Base-by-base conservation (phyloP, 805 yeast species). In the Zygotorulaspora florentina region DNA sequence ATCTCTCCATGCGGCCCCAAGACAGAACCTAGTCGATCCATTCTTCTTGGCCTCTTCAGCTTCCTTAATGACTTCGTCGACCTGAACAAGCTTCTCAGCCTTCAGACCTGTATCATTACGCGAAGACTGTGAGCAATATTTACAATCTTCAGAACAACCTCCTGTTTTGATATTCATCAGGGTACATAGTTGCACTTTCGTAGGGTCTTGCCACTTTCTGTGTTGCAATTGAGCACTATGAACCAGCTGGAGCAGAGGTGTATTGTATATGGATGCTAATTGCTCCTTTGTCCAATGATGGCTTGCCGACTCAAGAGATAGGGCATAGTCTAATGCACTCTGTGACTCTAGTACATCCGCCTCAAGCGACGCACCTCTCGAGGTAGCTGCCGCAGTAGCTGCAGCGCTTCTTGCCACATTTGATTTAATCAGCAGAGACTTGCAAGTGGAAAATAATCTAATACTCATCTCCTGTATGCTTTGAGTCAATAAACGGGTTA, bases 1-100 rank as follows among this genome's bases (percentile, higher is more conserved):
- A 50, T 84, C 91, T 61, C 93, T 74, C 93, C 91, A 86, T 2
- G 93, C 93, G 9, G 91, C 87, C 39, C 93, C 93, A 81, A 85
- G 77, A 60, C 93, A 85, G 59, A 85, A 85, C 52, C 93, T 71
- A 0, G 93, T 85, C 1, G 85, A 75, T 0, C 91, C 91, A 52
- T 84, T 83, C 5, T 55, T 68, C 55, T 82, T 81, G 10, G 93
- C 90, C 42, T 72, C 74, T 43, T 65, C 68, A 1, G 93, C 93
- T 27, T 79, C 82, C 41, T 67, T 71, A 54, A 81, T 64, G 1
- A 85, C 90, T n/a, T 72, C 72, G 4, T 83, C 88, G 9, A 83
- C 58, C 20, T 71, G 65, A 11, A 84, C 72, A 67, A 84, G 64
- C 57, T 79, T 80, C 47, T 79, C 83, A 2, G 91, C 87, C 55